Base-by-base conservation (phyloP, 176 grass and related monocot species). In the Carex parvula region DNA sequence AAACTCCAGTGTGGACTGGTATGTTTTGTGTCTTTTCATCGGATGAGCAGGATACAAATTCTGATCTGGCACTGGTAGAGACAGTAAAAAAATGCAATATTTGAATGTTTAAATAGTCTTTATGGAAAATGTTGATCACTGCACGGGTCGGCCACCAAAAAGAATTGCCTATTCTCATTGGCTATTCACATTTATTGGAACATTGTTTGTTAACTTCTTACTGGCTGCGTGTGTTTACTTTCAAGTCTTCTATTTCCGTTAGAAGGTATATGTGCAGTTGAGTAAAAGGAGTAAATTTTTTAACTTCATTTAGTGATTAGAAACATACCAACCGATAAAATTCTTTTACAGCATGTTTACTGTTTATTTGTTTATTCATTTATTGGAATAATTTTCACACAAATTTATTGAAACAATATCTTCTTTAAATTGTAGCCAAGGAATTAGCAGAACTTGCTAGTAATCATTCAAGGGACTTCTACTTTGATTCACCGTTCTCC, bases 401-500 rank as follows among this genome's bases (percentile, higher is more conserved):
- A 54, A 54, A 30, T 52, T 24, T 75, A 26, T 75, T 54, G 22
- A 8, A 55, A 52, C 35, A 85, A n/a, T 8, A 18, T 30, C 21
- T 86, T 14, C 44, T 72, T 15, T 79, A 55, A 52, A 50, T 57
- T 53, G 46, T 88, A 98, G 95, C 92, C 29, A 98, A 91, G 85
- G 84, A 84, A 81, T 75, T 98, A 77, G 95, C 92, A 1, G 86
- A 93, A 70, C 86, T 98, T 84, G 91, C 92, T 63, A 94, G 82
- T 52, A 90, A 93, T 87, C 91, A 98, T 85, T 98, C 95, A 0
- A 89, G 72, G 79, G 95, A 98, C 88, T 83, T 83, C 32, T 90
- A 11, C 42, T 98, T 98, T 54, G 95, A 98, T 93, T 98, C 95
- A 46, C 92, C 95, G n/a, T 98, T 94, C 78, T 90, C 89, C 35